These are phyloP conservation scores for Alternaria infectoria DNA, from an alignment of 2,329 filamentous ascomycete species.

Conservation along the genomic window DNA sequence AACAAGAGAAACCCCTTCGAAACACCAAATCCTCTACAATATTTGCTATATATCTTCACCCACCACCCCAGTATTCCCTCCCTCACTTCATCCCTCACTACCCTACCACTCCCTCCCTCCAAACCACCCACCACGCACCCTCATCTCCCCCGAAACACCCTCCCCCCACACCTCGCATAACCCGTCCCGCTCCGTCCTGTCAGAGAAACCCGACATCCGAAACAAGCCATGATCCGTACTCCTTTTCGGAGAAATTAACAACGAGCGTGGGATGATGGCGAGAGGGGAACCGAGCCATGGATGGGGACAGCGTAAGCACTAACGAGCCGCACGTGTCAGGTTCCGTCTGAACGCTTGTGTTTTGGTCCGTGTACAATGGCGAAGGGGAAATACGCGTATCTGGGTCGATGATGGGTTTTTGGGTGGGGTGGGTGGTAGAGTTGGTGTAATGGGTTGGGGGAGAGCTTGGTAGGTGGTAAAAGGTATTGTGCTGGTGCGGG, in stretches of 20 bases:
- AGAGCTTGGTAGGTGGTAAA: background rate
- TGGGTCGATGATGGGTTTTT: background rate
- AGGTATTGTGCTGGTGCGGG: background rate
- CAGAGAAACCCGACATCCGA: background rate
- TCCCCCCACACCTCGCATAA: background rate
- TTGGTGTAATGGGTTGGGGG: background rate
- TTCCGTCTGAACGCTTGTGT: background rate
- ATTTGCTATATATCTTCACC: too few species aligned
- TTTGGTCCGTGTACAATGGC: background rate
- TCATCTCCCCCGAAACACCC: background rate
- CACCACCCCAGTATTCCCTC: too few species aligned
- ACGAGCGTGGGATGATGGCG: background rate
- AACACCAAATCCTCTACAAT: too few species aligned
- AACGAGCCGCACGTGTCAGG: background rate
- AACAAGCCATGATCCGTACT: background rate
- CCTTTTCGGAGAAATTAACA: background rate
- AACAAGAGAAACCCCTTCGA: too few species aligned
- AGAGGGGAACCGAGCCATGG: background rate
- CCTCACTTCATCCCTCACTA: too few species aligned
- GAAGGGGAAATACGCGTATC: background rate
- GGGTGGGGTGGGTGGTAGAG: background rate
- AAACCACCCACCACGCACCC: background rate
- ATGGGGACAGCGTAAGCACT: constrained; percentile 1
- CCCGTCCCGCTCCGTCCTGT: background rate
- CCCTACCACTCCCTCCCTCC: too few species aligned